A percentile compares a stretch with the other conserved stretches of the same genome.
phyloP scores from a whole-genome alignment of 139 green algal species.

The Penium margaritaceum region DNA sequence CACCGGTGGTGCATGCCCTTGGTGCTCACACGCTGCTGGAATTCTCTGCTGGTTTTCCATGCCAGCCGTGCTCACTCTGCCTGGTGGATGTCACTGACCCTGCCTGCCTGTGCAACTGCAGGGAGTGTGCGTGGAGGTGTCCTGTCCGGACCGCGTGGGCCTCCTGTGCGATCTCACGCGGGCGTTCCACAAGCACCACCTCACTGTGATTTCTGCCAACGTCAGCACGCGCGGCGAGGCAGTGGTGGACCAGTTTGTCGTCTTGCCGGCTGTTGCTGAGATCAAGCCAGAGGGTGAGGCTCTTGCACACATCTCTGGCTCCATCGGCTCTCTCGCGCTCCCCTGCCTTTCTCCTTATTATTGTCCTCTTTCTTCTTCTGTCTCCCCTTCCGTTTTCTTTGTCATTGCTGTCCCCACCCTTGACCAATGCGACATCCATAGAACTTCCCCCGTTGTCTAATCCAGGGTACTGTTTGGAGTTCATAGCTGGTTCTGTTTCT shows the following conservation, averaged over 20 bases:
- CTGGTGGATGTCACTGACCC: background rate
- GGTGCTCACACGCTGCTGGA: background rate
- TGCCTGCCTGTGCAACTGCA: background rate
- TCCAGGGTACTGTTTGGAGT: too few relatives aligned
- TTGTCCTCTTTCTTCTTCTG: too few relatives aligned
- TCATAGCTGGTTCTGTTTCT: too few relatives aligned
- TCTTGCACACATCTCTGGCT: too few relatives aligned
- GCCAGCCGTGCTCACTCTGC: background rate
- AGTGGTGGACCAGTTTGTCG: constrained; percentile 26
- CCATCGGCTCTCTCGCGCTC: too few relatives aligned
- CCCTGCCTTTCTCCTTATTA: too few relatives aligned
- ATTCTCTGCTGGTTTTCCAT: background rate
- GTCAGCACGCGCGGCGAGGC: constrained; percentile 22
- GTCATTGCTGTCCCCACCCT: too few relatives aligned
- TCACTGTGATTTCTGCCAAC: constrained; percentile 28
- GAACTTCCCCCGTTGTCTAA: too few relatives aligned
- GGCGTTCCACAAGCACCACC: constrained; percentile 5
- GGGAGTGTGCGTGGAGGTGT: constrained; percentile 29
- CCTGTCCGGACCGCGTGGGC: constrained; percentile 15
- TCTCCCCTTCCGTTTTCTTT: too few relatives aligned
- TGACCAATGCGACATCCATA: too few relatives aligned
- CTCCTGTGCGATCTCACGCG: constrained; percentile 31
- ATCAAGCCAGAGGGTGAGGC: too few relatives aligned
- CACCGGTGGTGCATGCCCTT: background rate
- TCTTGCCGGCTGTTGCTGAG: too few relatives aligned